Evolutionary conservation across 2,329 filamentous ascomycete species (phyloP), one percentile per base, ranked within the genome.

Genomic region (Amylocarpus encephaloides): DNA sequence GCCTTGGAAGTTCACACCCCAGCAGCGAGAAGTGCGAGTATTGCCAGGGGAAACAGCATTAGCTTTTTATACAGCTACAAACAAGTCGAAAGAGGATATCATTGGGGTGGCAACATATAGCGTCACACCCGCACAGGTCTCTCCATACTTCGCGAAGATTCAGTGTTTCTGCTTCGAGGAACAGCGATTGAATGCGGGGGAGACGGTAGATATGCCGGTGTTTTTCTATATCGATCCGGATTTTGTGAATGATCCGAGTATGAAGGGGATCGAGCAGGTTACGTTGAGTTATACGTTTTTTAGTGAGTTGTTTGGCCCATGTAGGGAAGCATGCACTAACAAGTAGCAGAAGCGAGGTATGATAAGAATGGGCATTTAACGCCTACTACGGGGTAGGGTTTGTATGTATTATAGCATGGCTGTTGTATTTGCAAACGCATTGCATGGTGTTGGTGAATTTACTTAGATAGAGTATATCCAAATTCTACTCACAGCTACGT

Each of bases 151-250:
- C 67, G 94, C 88, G 79, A 98, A 98, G 78, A 98, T 98, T 41
- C 93, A 98, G 70, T 98, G 93, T 66, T 98, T 98, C 70, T 98
- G 93, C 70, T 98, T 98, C 64, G 93, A 98, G 73, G 92, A 90
- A 70, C 93, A 98, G 76, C 79, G 94, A 54, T 71, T 98, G 58
- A 92, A 93, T 66, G 91, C 91, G 5, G 91, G 92, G 40, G 94
- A 98, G 76, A 93, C 90, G 40, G 93, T 98, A 48, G 93, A 98
- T 68, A 98, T 98, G 94, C 94, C 93, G 0, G 94, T 98, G 0
- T 98, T 98, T 70, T 98, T 98, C 72, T 98, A 97, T 70, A 86
- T 98, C 58, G 93, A 98, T 65, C 93, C 93, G 0, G 93, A 97
- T 66, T 85, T 98, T 72, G 77, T 92, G 52, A 91, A 86, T 60